These are phyloP conservation scores for Gaertneriomyces semiglobifer DNA, from an alignment of 192 early-diverging fungal species.

Conservation along the genomic window DNA sequence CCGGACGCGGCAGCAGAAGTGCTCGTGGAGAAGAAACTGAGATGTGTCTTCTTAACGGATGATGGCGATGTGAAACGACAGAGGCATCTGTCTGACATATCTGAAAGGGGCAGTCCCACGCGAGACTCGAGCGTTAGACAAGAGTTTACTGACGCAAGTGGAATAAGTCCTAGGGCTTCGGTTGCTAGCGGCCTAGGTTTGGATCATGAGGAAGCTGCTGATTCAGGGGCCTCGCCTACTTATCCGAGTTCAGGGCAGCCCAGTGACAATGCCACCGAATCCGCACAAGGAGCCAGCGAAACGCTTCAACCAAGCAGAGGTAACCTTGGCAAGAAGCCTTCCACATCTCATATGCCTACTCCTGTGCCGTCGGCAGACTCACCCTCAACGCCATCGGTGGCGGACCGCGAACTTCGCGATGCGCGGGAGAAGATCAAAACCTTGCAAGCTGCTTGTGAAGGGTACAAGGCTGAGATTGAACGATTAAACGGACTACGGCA, in stretches of 20 bases:
- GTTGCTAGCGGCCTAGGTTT: background rate
- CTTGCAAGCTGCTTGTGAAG: constrained; percentile 49
- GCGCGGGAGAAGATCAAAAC: constrained; percentile 44
- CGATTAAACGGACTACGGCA: constrained; percentile 44
- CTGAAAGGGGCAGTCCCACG: background rate
- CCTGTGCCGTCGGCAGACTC: background rate
- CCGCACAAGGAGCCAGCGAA: background rate
- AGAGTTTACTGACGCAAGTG: constrained; percentile 2
- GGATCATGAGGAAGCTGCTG: too few species aligned
- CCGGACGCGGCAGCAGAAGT: constrained; percentile 25
- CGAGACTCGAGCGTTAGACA: constrained; percentile 6
- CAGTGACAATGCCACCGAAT: background rate
- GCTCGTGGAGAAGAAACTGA: constrained; percentile 46
- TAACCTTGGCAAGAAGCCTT: background rate
- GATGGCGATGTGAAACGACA: background rate
- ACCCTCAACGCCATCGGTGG: background rate
- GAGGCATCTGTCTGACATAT: background rate
- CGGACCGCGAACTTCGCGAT: constrained; percentile 21
- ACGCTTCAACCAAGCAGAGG: background rate
- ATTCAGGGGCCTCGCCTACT: background rate
- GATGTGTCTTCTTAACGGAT: constrained; percentile 31
- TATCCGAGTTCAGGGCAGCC: background rate
- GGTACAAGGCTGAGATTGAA: constrained; percentile 56
- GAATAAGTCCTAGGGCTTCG: background rate
- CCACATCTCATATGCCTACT: too few species aligned